Percentiles rank a stretch among this genome's conserved stretches.
phyloP scores from a whole-genome alignment of 202 grass and related monocot species.

The Schoenoplectus triqueter region DNA sequence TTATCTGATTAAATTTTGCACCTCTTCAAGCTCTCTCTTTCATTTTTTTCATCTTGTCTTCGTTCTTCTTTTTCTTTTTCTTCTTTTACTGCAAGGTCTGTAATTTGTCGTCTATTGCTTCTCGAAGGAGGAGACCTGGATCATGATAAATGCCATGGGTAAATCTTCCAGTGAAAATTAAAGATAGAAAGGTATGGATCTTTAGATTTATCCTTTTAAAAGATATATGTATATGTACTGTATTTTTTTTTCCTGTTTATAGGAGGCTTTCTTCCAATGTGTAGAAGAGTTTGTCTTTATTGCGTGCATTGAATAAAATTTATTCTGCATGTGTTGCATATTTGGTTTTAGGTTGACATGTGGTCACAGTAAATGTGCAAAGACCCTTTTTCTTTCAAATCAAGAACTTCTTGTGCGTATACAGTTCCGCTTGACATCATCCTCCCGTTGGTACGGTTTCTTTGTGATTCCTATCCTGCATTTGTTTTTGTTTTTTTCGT shows the following conservation, averaged over 20 bases:
- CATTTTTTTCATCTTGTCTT: not conserved
- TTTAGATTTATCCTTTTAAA: not conserved
- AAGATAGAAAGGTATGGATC: slow-evolving; percentile 10
- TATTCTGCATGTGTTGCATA: not conserved
- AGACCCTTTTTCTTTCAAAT: not conserved
- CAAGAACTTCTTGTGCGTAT: not conserved
- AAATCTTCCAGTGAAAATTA: not conserved
- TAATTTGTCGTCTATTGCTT: not conserved
- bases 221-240: not conserved
- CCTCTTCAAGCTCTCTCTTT: slow-evolving; percentile 13
- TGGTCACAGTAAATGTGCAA: not conserved
- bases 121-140: not conserved
- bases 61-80: not conserved
- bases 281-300: not conserved
- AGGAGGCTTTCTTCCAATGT: not conserved
- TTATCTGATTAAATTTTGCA: not conserved
- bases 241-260: not conserved
- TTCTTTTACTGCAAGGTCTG: not conserved
- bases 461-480: not conserved
- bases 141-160: slow-evolving; percentile 6
- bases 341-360: not conserved
- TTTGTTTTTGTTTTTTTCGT: not conserved
- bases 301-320: not conserved
- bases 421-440: not conserved
- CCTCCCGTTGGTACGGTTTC: not conserved